Conservation (phyloP, 208 protist genomes). For the Acanthamoeba triangularis region DNA sequence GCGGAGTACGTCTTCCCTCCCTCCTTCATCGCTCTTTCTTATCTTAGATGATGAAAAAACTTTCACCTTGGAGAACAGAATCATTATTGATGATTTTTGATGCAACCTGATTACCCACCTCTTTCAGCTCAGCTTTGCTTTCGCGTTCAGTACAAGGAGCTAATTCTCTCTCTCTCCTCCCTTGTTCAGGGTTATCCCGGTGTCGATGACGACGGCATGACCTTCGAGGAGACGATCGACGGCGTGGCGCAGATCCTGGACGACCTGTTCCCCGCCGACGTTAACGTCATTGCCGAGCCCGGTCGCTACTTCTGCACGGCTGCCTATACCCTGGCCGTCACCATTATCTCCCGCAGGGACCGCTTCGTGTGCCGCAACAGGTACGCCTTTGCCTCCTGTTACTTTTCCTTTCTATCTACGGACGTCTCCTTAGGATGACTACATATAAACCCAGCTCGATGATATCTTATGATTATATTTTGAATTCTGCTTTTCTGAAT, state of each 20-base stretch:
- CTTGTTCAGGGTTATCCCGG: slow-evolving; percentile 24
- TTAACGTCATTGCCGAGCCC: slow-evolving; percentile 94
- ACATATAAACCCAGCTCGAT: slow-evolving; percentile 24
- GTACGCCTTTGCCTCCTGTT: neutral
- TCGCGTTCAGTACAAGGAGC: neutral
- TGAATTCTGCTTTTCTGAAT: slow-evolving; percentile 12
- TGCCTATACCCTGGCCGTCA: slow-evolving; percentile 82
- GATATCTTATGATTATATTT: slow-evolving; percentile 26
- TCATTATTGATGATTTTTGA: slow-evolving; percentile 21
- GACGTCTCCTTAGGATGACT: neutral
- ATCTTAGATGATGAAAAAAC: neutral
- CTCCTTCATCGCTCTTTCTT: neutral
- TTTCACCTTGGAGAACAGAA: slow-evolving; percentile 52
- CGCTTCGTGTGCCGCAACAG: slow-evolving; percentile 74
- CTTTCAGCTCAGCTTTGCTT: neutral
- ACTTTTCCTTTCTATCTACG: neutral
- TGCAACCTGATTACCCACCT: neutral
- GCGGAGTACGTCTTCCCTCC: slow-evolving; percentile 83
- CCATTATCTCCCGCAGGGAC: slow-evolving; percentile 82
- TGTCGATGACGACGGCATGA: slow-evolving; percentile 54
- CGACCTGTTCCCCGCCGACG: slow-evolving; percentile 85
- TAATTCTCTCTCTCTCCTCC: neutral
- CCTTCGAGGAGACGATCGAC: slow-evolving; percentile 88
- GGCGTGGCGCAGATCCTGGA: slow-evolving; percentile 86
- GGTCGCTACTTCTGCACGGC: slow-evolving; percentile 91